Conservation (phyloP, 495 filamentous ascomycete genomes). For the Patellaria atrata region DNA sequence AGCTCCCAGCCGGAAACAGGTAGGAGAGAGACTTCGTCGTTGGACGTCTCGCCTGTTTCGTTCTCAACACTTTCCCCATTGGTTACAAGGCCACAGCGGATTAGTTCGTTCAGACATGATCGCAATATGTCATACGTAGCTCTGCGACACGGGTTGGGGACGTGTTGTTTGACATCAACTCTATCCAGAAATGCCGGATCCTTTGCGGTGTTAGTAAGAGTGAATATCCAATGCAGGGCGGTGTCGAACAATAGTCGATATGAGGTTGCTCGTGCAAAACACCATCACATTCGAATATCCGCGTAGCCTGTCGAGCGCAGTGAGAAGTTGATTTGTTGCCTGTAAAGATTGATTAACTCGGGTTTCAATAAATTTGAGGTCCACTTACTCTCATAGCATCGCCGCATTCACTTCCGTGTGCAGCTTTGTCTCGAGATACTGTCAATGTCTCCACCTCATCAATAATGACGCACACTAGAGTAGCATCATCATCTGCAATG, state of each 20-base stretch:
- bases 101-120: conserved; percentile 35
- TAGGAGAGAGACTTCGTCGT: conserved; percentile 1
- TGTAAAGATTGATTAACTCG: conserved; percentile 8
- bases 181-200: conserved; percentile 43
- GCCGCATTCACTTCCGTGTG: conserved; percentile 32
- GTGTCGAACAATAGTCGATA: conserved; percentile 25
- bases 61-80: not conserved
- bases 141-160: conserved; percentile 31
- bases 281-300: conserved; percentile 32
- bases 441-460: conserved; percentile 44
- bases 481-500: conserved; percentile 32
- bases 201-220: not conserved
- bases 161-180: conserved; percentile 36
- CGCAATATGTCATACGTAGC: conserved; percentile 39
- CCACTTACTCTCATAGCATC: conserved; percentile 34
- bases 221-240: not conserved
- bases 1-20: conserved; percentile 1
- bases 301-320: conserved; percentile 23
- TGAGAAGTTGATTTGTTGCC: conserved; percentile 33
- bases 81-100: conserved; percentile 25
- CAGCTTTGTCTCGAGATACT: conserved; percentile 30
- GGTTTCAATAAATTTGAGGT: not conserved
- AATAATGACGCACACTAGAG: conserved; percentile 37
- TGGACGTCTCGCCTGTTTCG: not conserved
- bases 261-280: conserved; percentile 39